Base-by-base conservation (phyloP, 2,329 filamentous ascomycete species). In the Sclerotinia sclerotiorum region DNA sequence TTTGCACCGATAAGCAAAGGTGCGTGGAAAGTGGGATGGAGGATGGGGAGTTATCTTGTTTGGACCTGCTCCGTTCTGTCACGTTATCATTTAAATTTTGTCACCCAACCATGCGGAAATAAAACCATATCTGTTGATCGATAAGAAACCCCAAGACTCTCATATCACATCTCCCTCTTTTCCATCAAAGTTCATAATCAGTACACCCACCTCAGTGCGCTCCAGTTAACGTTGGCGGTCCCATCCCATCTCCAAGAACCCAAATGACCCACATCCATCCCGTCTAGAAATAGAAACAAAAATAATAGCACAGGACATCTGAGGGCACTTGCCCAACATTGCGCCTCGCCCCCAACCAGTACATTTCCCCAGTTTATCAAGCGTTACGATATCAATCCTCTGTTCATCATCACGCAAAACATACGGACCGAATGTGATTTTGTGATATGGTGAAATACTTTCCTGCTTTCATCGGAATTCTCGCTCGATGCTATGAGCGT, bases 211-310 rank as follows among this genome's bases (percentile, higher is more conserved):
- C 6, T 27, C 13, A 2, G 24, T 11, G 44, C 19, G 27, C 58
- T 32, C 19, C 35, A 42, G 27, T 24, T 17, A 29, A 21, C 17
- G 46, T 24, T 24, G 44, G 21, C 17, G 46, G 46, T 61, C 27
- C 44, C 29, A 24, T 24, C 29, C 15, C 54, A n/a, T 39, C 8
- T 24, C 27, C 32, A 42, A 57, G 35, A 42, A 15, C 29, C 13
- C 13, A 42, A 42, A 15, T 27, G n/a, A 39, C 35, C 39, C 32
- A 42, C 55, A 29, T 29, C 35, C 55, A 57, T 29, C 5, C 35
- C n/a, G 27, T 58, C 55, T 44, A 39, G 39, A 58, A 58, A 58
- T 58, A 58, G 55, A 58, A 58, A 44, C 35, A 44, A 58, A 24
- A 0, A 29, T 29, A 29, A 29, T n/a, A 58, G 55, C 35, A 44